Evolutionary conservation across 192 early-diverging fungal genomes (phyloP), one percentile per base, ranked within the genome.

Genomic region (Umbelopsis sp.): DNA sequence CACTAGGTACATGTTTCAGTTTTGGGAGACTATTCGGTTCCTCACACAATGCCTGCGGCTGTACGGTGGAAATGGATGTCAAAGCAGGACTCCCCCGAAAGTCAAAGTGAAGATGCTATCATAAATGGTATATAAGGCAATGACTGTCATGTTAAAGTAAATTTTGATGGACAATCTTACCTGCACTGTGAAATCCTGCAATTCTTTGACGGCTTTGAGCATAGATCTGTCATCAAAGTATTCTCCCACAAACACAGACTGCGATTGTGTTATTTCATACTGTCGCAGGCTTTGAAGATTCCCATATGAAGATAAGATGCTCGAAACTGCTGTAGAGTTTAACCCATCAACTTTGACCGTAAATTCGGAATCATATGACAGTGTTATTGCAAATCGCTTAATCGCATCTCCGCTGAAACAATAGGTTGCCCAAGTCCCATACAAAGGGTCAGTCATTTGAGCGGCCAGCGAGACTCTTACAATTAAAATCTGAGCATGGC

Each of bases 151-250:
- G 30, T 35, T 21, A 22, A 22, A 15, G 52, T 2, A 20, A 46
- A 48, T 52, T 52, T 20, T 35, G 46, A 44, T 23, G 8, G 11
- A 49, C 41, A 9, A 15, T 58, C 49, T 44, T 72, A 83, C 85
- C 21, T 78, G 74, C 15, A 71, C n/a, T 18, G 64, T 74, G 21
- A 74, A 23, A 23, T 66, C 68, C 51, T 78, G 67, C 11, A 87
- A 72, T 7, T 52, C 48, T 0, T 74, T 20, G 33, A 72, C 77
- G 0, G 80, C 81, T 3, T 48, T 55, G 23, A 73, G 48, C n/a
- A 83, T 82, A 6, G 73, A 66, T 45, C 87, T 75, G 12, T 73
- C 74, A 46, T 88, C 87, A 46, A 78, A 84, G 52, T 78, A 88
- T 49, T 86, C 83, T 7, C 77, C 83, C 10, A 81, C 53, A 44